These are phyloP conservation scores for Neurospora terricola DNA, from an alignment of 495 filamentous ascomycete genomes.

Conservation along the genomic window DNA sequence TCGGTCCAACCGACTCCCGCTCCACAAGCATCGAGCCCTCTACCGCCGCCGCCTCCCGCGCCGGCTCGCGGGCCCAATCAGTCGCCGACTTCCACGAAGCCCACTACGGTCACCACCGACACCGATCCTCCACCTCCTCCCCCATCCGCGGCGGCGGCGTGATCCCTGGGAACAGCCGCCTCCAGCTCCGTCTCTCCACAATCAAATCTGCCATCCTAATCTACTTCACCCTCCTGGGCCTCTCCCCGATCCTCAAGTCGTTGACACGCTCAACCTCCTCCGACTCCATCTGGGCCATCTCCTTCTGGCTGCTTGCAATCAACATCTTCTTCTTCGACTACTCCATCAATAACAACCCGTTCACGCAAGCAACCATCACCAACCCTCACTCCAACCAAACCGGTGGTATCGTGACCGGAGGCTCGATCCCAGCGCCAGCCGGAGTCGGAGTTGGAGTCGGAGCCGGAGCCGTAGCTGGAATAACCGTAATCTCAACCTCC, in stretches of 20 bases:
- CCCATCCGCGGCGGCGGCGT: neutral
- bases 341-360: slow-evolving; percentile 26
- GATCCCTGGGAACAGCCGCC: slow-evolving; percentile 16
- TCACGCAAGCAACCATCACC: neutral
- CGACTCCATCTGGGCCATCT: slow-evolving; percentile 95
- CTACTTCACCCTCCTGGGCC: slow-evolving; percentile 79
- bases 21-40: slow-evolving; percentile 31
- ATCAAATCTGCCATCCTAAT: slow-evolving; percentile 89
- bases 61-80: neutral
- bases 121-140: slow-evolving; percentile 1
- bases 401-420: slow-evolving; percentile 10
- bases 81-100: neutral
- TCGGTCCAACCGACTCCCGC: slow-evolving; percentile 13
- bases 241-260: slow-evolving; percentile 90
- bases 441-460: neutral
- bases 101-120: neutral
- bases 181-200: slow-evolving; percentile 32
- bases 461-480: too few relatives aligned
- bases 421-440: slow-evolving; percentile 1
- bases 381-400: neutral
- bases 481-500: too few relatives aligned
- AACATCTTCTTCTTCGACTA: slow-evolving; percentile 99
- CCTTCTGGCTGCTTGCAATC: slow-evolving; percentile 82
- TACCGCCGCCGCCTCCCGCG: slow-evolving; percentile 12
- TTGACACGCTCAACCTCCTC: slow-evolving; percentile 80